Evolutionary conservation across 1,284 basidiomycete genomes (phyloP).

Genomic region (Papiliotrema laurentii): DNA sequence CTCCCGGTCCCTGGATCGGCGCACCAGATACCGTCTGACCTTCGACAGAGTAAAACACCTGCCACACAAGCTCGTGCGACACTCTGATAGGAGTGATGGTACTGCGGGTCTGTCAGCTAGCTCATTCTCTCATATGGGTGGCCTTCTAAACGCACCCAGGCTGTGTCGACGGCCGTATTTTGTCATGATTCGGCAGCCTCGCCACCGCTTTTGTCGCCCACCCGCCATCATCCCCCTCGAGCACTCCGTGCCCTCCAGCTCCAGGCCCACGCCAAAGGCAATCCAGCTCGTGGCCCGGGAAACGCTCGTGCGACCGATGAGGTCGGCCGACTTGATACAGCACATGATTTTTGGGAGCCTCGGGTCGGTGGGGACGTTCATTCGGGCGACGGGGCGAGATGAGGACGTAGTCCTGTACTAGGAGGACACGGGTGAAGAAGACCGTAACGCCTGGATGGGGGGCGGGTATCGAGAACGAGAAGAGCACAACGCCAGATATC

Average conservation of each 20-base stretch:
- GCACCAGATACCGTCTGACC: slow-evolving; percentile 27
- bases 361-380: slow-evolving; percentile 26
- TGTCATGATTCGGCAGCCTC: slow-evolving; percentile 43
- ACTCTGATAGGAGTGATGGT: slow-evolving; percentile 46
- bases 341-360: slow-evolving; percentile 30
- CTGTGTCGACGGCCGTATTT: slow-evolving; percentile 42
- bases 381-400: slow-evolving; percentile 40
- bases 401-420: slow-evolving; percentile 37
- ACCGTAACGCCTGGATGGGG: slow-evolving; percentile 38
- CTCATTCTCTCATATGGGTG: neutral
- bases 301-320: slow-evolving; percentile 24
- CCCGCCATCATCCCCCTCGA: slow-evolving; percentile 12
- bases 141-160: slow-evolving; percentile 34
- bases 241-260: slow-evolving; percentile 14
- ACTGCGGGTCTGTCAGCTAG: slow-evolving; percentile 13
- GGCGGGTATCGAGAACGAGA: slow-evolving; percentile 29
- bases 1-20: slow-evolving; percentile 34
- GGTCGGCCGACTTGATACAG: slow-evolving; percentile 36
- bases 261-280: slow-evolving; percentile 37
- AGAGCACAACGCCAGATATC: slow-evolving; percentile 36
- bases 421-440: slow-evolving; percentile 41
- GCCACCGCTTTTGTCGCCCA: slow-evolving; percentile 35
- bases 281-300: slow-evolving; percentile 24
- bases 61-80: slow-evolving; percentile 34
- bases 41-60: slow-evolving; percentile 44